These are phyloP conservation scores for Aspergillus floridensis DNA, from an alignment of 2,329 filamentous ascomycete species.

Conservation along the genomic window DNA sequence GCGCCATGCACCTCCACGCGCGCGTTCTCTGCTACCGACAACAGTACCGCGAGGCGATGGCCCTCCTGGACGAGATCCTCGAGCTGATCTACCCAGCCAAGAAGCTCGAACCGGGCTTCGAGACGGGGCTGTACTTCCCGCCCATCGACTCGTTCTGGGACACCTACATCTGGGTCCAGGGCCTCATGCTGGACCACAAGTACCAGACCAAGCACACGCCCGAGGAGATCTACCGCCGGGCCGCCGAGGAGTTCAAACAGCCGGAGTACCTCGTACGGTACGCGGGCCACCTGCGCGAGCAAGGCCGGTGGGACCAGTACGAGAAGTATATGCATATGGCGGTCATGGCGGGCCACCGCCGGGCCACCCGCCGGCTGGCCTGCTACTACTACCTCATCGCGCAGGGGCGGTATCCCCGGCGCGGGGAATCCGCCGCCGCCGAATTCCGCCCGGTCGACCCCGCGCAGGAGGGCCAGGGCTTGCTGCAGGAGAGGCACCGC, in stretches of 20 bases:
- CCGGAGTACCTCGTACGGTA: conserved; percentile 27
- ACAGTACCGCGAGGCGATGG: conserved; percentile 20
- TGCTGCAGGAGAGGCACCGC: neutral
- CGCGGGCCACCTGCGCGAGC: conserved; percentile 23
- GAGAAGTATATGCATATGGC: conserved; percentile 37
- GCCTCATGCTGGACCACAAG: conserved; percentile 13
- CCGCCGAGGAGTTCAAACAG: conserved; percentile 33
- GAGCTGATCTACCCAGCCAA: conserved; percentile 19
- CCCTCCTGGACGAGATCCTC: conserved; percentile 28
- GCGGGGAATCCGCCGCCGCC: conserved; percentile 7
- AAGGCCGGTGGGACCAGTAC: conserved; percentile 28
- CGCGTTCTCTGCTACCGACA: conserved; percentile 25
- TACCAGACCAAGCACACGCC: neutral
- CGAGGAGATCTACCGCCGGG: conserved; percentile 24
- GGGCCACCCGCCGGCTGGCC: conserved; percentile 34
- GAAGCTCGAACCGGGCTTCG: neutral
- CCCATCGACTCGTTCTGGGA: conserved; percentile 25
- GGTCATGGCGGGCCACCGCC: conserved; percentile 27
- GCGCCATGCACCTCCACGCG: conserved; percentile 30
- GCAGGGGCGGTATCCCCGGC: conserved; percentile 24
- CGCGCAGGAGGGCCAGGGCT: neutral
- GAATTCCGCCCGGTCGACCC: neutral
- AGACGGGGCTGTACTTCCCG: neutral
- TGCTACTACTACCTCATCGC: conserved; percentile 38
- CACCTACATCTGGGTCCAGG: conserved; percentile 24